phyloP scores from a whole-genome alignment of 345 rosid species.

The Eucalyptus polybractea region DNA sequence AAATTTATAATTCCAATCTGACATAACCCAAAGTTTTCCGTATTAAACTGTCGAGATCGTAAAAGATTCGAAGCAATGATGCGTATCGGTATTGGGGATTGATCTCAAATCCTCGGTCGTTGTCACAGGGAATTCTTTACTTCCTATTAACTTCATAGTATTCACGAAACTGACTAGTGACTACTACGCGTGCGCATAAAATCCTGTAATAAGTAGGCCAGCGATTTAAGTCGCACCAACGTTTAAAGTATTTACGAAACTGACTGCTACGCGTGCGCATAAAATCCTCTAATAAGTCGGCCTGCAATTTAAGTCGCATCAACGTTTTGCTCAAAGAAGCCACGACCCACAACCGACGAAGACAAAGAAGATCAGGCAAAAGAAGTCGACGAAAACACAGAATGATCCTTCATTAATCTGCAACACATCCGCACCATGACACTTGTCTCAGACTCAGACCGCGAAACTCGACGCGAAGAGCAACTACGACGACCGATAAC shows the following conservation, averaged over 20 bases:
- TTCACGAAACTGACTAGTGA: background rate
- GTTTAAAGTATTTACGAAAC: background rate
- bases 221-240: too few relatives aligned
- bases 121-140: background rate
- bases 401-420: background rate
- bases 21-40: background rate
- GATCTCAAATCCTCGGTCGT: background rate
- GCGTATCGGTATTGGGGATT: background rate
- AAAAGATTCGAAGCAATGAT: background rate
- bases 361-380: background rate
- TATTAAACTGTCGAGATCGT: background rate
- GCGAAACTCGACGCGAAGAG: background rate
- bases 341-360: background rate
- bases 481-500: background rate
- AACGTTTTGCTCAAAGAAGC: background rate
- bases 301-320: background rate
- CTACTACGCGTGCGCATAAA: background rate
- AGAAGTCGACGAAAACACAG: background rate
- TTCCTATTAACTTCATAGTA: background rate
- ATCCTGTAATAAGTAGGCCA: background rate
- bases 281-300: background rate
- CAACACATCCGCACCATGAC: background rate
- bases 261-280: background rate
- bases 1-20: background rate
- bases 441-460: background rate